Conservation (phyloP, 805 yeast species). For the Tetrapisispora taiwanensis region DNA sequence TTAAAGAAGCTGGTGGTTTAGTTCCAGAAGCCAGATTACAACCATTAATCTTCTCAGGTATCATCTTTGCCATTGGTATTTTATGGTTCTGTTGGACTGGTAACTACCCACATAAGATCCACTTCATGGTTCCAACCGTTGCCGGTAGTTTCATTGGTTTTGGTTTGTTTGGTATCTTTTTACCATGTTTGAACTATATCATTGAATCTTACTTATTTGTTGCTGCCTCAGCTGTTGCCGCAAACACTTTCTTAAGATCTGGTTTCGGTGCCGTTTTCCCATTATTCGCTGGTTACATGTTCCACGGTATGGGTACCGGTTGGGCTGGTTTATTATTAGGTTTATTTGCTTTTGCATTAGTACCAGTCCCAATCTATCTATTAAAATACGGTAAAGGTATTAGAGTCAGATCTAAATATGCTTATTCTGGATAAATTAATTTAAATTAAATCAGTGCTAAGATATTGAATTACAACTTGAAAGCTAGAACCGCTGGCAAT, state of each 20-base stretch:
- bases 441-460: too few species aligned
- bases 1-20: slow-evolving; percentile 44
- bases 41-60: slow-evolving; percentile 63
- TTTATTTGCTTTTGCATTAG: slow-evolving; percentile 43
- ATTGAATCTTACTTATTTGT: slow-evolving; percentile 58
- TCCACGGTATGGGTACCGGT: slow-evolving; percentile 52
- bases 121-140: slow-evolving; percentile 73
- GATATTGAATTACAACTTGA: too few species aligned
- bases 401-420: slow-evolving; percentile 50
- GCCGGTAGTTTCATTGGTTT: slow-evolving; percentile 57
- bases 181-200: slow-evolving; percentile 61
- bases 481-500: too few species aligned
- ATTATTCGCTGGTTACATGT: slow-evolving; percentile 63
- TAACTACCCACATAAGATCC: slow-evolving; percentile 54
- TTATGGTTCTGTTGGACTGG: slow-evolving; percentile 90
- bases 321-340: slow-evolving; percentile 77
- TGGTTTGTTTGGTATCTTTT: slow-evolving; percentile 59
- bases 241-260: slow-evolving; percentile 60
- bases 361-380: slow-evolving; percentile 63
- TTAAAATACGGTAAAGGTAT: slow-evolving; percentile 46
- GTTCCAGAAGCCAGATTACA: slow-evolving; percentile 75
- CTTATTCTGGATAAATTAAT: slow-evolving; percentile 26
- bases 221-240: slow-evolving; percentile 75
- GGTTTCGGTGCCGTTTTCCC: slow-evolving; percentile 63
- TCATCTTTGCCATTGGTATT: slow-evolving; percentile 66